These are phyloP conservation scores for Blepharisma stoltei DNA, from an alignment of 73 alveolate species.

Conservation along the genomic window DNA sequence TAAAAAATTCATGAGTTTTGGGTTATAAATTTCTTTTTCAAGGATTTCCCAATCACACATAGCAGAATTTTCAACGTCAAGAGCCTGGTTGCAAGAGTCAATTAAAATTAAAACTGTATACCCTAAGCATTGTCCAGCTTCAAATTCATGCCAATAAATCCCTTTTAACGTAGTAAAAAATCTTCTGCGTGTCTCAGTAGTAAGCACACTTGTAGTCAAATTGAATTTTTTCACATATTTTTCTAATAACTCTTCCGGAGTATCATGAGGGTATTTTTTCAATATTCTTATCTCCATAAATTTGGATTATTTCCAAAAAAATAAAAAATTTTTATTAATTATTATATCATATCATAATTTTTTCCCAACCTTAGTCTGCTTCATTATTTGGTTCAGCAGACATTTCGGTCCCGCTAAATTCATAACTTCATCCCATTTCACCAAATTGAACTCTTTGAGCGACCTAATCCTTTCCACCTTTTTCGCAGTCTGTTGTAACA, in stretches of 20 bases:
- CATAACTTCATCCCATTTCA: conserved; percentile 38
- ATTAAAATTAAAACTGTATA: conserved; percentile 29
- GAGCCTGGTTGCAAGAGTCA: conserved; percentile 38
- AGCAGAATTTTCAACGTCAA: conserved; percentile 19
- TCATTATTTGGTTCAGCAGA: conserved; percentile 26
- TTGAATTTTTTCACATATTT: neutral
- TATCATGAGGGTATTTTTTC: neutral
- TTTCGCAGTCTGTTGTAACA: conserved; percentile 18
- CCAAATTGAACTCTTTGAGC: conserved; percentile 24
- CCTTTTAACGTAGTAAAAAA: conserved; percentile 39
- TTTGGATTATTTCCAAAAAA: too few relatives aligned
- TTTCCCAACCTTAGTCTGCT: neutral
- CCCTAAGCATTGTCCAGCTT: conserved; percentile 37
- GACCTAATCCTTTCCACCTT: conserved; percentile 34
- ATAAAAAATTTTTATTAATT: too few relatives aligned
- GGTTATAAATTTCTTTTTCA: neutral
- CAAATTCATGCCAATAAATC: conserved; percentile 46
- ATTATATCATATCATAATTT: too few relatives aligned
- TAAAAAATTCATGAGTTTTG: neutral
- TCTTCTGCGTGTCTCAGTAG: conserved; percentile 36
- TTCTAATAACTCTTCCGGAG: neutral
- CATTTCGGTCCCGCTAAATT: conserved; percentile 21
- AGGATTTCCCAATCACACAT: conserved; percentile 34
- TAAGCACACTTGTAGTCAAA: conserved; percentile 27
- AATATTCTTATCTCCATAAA: too few relatives aligned